Base-by-base conservation (phyloP, 2,329 filamentous ascomycete species). In the Fusarium longipes region DNA sequence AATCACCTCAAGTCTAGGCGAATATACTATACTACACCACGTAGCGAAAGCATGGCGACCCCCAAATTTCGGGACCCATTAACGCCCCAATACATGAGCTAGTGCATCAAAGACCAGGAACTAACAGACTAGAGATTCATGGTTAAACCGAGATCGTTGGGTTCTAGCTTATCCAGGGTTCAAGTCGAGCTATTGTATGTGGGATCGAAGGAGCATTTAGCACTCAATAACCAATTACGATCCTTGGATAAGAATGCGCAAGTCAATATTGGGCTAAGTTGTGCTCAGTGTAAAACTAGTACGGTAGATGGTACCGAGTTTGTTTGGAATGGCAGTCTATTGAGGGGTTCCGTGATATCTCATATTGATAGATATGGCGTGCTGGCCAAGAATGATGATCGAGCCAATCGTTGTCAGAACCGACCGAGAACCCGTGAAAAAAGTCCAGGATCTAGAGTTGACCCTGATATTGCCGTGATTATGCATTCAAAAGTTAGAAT, bases 1-100 rank as follows among this genome's bases (percentile, higher is more conserved):
- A 65, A 73, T 73, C 70, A 72, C 71, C 67, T 72, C 65, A 72
- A 63, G 48, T 14, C 38, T 54, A 47, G 55, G 57, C 43, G 38
- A 68, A 20, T 27, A 27, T 27, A 9, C 9, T 27, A 27, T 39
- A 49, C 43, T 27, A 11, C 50, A 11, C 38, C 25, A 40, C 38
- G 15, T 10, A 15, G 24, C 11, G n/a, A n/a, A 22, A 40, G 25
- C 10, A 42, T 50, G 10, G 18, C 38, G 12, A 44, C 30, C 49
- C 29, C 27, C 27, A 27, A 27, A 17, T 30, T 29, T 18, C n/a
- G 51, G 59, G 52, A 39, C 51, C 20, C 32, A 35, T 20, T 27
- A n/a, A 35, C 22, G 14, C 45, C 62, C 30, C 48, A 15, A 39
- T 25, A 22, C 10, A 15, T 22, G 24, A 10, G 36, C 33, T 17